Evolutionary conservation across 805 yeast species (phyloP).

Genomic region (Soucietia sequanensis): DNA sequence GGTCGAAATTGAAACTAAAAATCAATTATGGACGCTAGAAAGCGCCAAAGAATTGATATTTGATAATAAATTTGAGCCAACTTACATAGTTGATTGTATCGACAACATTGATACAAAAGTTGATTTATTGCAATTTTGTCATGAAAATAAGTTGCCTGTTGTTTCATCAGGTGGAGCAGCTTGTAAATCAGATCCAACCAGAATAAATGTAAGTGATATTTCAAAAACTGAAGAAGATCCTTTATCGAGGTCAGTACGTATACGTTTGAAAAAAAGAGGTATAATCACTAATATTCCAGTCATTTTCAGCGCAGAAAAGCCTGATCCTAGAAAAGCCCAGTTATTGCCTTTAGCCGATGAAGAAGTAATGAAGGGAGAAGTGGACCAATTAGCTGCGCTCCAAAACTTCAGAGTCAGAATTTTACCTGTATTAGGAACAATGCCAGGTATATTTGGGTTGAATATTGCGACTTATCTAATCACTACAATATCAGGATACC

Average conservation of each 20-base stretch:
- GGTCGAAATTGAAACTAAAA: slow-evolving; percentile 76
- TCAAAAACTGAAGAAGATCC: slow-evolving; percentile 93
- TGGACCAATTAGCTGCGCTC: slow-evolving; percentile 82
- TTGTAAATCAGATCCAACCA: slow-evolving; percentile 90
- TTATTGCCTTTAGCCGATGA: slow-evolving; percentile 82
- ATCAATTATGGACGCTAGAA: slow-evolving; percentile 72
- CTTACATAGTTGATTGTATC: slow-evolving; percentile 88
- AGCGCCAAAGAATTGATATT: slow-evolving; percentile 60
- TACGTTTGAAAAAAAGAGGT: slow-evolving; percentile 79
- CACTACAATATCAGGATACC: slow-evolving; percentile 81
- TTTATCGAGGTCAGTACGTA: slow-evolving; percentile 79
- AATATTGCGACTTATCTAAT: slow-evolving; percentile 83
- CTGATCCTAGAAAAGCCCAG: slow-evolving; percentile 91
- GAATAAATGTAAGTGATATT: slow-evolving; percentile 86
- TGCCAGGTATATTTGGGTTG: slow-evolving; percentile 96
- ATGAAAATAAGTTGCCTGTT: slow-evolving; percentile 58
- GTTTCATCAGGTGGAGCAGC: slow-evolving; percentile 97
- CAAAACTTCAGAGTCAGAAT: slow-evolving; percentile 91
- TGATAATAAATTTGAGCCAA: slow-evolving; percentile 54
- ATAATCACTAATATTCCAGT: slow-evolving; percentile 76
- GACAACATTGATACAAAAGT: slow-evolving; percentile 97
- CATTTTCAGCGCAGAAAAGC: slow-evolving; percentile 92
- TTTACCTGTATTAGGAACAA: slow-evolving; percentile 91
- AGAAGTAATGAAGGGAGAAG: slow-evolving; percentile 76
- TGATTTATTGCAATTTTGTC: slow-evolving; percentile 76